Conservation (phyloP, 1,284 basidiomycete genomes). For the Quambalaria eucalypti region DNA sequence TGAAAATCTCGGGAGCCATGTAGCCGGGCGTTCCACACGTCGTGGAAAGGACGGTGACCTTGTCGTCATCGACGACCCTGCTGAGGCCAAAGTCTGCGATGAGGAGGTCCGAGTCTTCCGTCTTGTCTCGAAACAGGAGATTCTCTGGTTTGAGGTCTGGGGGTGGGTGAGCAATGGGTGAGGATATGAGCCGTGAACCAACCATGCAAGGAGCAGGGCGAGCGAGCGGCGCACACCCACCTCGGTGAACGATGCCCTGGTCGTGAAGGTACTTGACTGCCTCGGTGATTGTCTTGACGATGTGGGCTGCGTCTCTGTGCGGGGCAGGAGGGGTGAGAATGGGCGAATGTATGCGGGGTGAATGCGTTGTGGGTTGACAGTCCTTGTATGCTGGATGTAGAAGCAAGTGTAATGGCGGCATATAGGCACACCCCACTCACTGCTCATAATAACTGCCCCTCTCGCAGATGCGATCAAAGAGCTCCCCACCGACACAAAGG, state of each 20-base stretch:
- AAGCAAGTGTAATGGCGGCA: too few relatives aligned
- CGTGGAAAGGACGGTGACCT: conserved; percentile 78
- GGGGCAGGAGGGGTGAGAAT: neutral
- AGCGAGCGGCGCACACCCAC: conserved; percentile 48
- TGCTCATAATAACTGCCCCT: conserved; percentile 93
- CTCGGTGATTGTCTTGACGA: conserved; percentile 75
- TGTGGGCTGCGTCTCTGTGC: conserved; percentile 68
- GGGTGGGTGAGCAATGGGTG: neutral
- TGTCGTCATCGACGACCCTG: conserved; percentile 78
- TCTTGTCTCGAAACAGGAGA: conserved; percentile 79
- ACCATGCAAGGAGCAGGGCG: neutral
- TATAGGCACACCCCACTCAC: too few relatives aligned
- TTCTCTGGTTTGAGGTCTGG: conserved; percentile 94
- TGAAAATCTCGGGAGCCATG: conserved; percentile 98
- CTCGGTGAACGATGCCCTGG: conserved; percentile 89
- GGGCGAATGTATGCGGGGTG: too few relatives aligned
- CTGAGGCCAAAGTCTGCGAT: conserved; percentile 91
- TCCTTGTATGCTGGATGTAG: too few relatives aligned
- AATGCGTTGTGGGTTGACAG: neutral
- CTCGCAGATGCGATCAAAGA: conserved; percentile 96
- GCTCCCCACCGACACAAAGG: conserved; percentile 91
- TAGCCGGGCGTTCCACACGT: conserved; percentile 89
- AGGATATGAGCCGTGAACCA: neutral
- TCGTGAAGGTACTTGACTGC: conserved; percentile 88
- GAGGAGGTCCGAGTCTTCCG: conserved; percentile 87